phyloP scores from a whole-genome alignment of 192 early-diverging fungal species.

The Linnemannia hyalina region DNA sequence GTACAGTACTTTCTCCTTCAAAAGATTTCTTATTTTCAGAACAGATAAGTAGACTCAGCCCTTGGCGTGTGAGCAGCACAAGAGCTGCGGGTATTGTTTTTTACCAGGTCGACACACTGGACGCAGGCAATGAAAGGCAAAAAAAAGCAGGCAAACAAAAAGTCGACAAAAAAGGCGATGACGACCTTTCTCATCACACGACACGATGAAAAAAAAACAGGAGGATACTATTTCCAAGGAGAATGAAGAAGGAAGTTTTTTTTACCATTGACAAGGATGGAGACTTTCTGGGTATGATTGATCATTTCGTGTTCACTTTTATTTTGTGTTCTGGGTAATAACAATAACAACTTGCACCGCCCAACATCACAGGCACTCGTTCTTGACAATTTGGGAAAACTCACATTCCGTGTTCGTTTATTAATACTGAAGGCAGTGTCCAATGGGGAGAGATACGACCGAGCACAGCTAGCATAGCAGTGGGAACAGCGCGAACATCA shows the following conservation, averaged over 20 bases:
- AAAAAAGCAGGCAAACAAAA: neutral
- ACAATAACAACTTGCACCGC: neutral
- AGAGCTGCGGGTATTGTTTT: neutral
- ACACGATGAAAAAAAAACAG: neutral
- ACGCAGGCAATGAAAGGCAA: neutral
- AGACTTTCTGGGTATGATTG: neutral
- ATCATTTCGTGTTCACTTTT: neutral
- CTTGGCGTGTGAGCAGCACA: neutral
- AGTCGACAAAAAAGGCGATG: neutral
- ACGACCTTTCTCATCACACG: slow-evolving; percentile 1
- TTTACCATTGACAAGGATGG: too few species aligned
- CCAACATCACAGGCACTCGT: slow-evolving; percentile 3
- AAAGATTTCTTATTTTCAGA: neutral
- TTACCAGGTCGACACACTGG: too few species aligned
- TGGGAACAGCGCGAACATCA: neutral
- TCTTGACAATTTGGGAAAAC: neutral
- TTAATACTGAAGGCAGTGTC: slow-evolving; percentile 3
- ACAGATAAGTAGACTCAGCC: slow-evolving; percentile 2
- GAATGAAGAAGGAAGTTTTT: neutral
- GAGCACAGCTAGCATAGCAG: neutral
- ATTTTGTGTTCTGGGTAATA: neutral
- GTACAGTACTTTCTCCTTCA: neutral
- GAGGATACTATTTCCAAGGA: neutral
- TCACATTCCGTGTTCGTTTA: neutral
- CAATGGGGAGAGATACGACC: neutral